Percentiles rank a stretch among this genome's conserved stretches.
Conservation (phyloP, 2,329 filamentous ascomycete genomes). For the Diaporthe sp. region DNA sequence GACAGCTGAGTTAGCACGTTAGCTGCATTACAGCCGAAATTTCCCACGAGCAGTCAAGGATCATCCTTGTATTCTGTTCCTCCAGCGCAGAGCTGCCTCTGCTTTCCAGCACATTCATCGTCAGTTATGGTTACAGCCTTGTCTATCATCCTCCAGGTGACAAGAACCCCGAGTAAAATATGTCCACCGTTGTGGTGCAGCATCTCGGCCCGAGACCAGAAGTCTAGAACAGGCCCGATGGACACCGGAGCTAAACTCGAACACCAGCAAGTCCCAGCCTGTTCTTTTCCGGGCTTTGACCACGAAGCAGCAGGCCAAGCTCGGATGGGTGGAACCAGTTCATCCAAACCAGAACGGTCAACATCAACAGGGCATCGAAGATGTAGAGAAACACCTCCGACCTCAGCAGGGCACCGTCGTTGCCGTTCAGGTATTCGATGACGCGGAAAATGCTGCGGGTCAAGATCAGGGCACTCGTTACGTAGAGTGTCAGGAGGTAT, state of each 20-base stretch:
- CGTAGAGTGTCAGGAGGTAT: constrained; percentile 35
- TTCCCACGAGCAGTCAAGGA: no score
- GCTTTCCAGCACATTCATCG: no score
- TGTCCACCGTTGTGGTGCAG: no score
- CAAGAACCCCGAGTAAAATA: no score
- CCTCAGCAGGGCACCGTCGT: constrained; percentile 53
- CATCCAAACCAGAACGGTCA: neutral
- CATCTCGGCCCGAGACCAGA: neutral
- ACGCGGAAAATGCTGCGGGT: constrained; percentile 59
- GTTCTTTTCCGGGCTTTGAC: constrained; percentile 2
- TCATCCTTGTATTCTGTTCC: no score
- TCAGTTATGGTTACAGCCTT: no score
- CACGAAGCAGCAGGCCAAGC: constrained; percentile 19
- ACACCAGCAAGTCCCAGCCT: neutral
- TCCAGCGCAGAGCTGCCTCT: no score
- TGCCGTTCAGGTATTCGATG: constrained; percentile 57
- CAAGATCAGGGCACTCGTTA: constrained; percentile 52
- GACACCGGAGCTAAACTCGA: neutral
- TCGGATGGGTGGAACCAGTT: constrained; percentile 26
- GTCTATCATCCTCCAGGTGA: no score
- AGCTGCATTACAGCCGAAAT: no score
- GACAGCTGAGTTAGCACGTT: no score
- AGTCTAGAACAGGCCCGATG: neutral
- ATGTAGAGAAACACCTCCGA: constrained; percentile 58
- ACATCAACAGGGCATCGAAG: constrained; percentile 51